These are phyloP conservation scores for Alternaria novae-zelandiae DNA, from an alignment of 2,329 filamentous ascomycete genomes.

Conservation along the genomic window DNA sequence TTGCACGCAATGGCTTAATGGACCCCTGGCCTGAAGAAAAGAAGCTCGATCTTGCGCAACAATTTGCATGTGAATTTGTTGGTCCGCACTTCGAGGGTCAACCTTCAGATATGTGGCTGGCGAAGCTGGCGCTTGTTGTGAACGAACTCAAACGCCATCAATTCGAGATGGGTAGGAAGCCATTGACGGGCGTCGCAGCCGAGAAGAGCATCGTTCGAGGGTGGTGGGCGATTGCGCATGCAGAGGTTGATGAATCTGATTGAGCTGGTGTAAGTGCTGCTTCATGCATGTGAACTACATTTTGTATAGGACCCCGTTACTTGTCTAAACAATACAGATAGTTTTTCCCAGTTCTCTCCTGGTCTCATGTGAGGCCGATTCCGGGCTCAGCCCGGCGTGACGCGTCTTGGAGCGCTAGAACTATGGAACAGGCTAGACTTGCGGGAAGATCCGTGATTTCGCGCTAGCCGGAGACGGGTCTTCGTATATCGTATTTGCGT, in stretches of 20 bases:
- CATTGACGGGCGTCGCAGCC: background rate
- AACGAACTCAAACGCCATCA: slow-evolving; percentile 3
- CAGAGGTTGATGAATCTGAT: background rate
- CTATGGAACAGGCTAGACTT: background rate
- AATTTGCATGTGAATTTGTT: background rate
- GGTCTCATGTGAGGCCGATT: background rate
- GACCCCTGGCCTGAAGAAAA: background rate
- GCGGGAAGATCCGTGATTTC: background rate
- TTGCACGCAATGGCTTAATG: background rate
- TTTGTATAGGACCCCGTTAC: background rate
- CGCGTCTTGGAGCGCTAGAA: background rate
- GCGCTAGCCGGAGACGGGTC: background rate
- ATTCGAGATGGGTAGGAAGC: slow-evolving; percentile 7
- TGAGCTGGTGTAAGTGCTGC: background rate
- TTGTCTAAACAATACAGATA: background rate
- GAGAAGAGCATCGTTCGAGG: slow-evolving; percentile 7
- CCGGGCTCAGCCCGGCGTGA: background rate
- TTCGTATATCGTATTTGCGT: slow-evolving; percentile 4
- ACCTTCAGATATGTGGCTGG: background rate
- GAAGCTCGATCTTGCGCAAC: background rate
- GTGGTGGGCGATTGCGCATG: slow-evolving; percentile 1
- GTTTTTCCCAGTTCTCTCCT: background rate
- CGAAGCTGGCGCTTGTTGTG: background rate
- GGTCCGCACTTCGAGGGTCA: background rate
- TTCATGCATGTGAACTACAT: background rate